Percentiles rank a stretch among this genome's conserved stretches.
These are phyloP conservation scores for Hepatocystis sp. DNA, from an alignment of 169 alveolate genomes.

Conservation along the genomic window DNA sequence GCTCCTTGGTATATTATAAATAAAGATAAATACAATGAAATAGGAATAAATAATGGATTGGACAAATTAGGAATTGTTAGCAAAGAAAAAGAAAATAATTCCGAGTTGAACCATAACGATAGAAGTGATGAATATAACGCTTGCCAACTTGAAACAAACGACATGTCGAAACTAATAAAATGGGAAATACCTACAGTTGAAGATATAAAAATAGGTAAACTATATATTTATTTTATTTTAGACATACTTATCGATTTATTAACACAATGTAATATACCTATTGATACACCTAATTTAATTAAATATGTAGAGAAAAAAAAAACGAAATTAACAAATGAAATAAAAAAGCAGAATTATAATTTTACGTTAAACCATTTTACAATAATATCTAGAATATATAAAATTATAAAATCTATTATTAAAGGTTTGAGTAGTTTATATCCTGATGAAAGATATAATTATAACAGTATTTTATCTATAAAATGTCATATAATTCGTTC, in stretches of 20 bases:
- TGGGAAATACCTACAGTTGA: constrained; percentile 48
- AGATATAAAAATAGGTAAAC: constrained; percentile 56
- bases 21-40: background rate
- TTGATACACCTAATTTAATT: constrained; percentile 28
- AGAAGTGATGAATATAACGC: no score
- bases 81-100: no score
- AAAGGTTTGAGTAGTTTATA: constrained; percentile 51
- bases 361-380: constrained; percentile 42
- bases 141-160: background rate
- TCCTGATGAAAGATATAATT: constrained; percentile 71
- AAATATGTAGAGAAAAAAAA: constrained; percentile 57
- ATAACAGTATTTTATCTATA: constrained; percentile 17
- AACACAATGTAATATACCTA: constrained; percentile 46
- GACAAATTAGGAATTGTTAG: no score
- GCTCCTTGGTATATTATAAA: constrained; percentile 36
- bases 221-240: constrained; percentile 20
- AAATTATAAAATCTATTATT: constrained; percentile 31
- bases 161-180: constrained; percentile 18
- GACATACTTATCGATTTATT: constrained; percentile 40
- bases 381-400: constrained; percentile 54
- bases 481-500: constrained; percentile 62
- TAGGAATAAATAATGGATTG: background rate
- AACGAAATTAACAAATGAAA: no score
- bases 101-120: no score
- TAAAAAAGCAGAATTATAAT: constrained; percentile 26